These are phyloP conservation scores for Collybiopsis luxurians DNA, from an alignment of 768 basidiomycete genomes.

Conservation along the genomic window DNA sequence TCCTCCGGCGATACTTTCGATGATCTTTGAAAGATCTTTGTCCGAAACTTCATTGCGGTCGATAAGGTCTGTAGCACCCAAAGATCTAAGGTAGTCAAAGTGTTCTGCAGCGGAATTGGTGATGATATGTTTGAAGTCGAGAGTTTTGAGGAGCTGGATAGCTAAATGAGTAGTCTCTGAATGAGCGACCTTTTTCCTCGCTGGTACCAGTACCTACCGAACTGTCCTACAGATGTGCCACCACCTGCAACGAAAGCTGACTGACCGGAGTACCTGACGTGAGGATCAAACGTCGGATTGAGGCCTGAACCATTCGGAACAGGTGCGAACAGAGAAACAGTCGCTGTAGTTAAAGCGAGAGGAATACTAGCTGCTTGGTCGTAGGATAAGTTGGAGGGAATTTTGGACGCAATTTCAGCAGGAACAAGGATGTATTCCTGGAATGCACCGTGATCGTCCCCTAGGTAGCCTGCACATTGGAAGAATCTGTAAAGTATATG, in stretches of 20 bases:
- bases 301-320: slow-evolving; percentile 40
- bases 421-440: too few relatives aligned
- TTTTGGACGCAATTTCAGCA: slow-evolving; percentile 21
- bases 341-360: slow-evolving; percentile 45
- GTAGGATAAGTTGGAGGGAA: slow-evolving; percentile 44
- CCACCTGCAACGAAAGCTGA: slow-evolving; percentile 50
- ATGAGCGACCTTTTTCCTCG: too few relatives aligned
- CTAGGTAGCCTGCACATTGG: too few relatives aligned
- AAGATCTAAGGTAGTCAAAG: slow-evolving; percentile 25
- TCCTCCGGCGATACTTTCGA: background rate
- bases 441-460: too few relatives aligned
- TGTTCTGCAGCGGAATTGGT: slow-evolving; percentile 32
- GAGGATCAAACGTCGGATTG: slow-evolving; percentile 33
- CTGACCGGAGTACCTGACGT: slow-evolving; percentile 38
- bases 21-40: background rate
- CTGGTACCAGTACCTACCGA: too few relatives aligned
- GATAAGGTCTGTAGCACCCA: slow-evolving; percentile 41
- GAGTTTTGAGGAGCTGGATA: slow-evolving; percentile 1
- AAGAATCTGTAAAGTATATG: too few relatives aligned
- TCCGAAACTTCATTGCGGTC: slow-evolving; percentile 18
- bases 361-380: slow-evolving; percentile 49
- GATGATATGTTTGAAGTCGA: slow-evolving; percentile 24
- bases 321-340: slow-evolving; percentile 42
- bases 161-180: slow-evolving; percentile 1
- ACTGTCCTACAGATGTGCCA: slow-evolving; percentile 47